Percentiles rank a stretch among this genome's conserved stretches.
Evolutionary conservation across 129 eudicot genomes (phyloP).

Genomic region (Lonicera japonica): DNA sequence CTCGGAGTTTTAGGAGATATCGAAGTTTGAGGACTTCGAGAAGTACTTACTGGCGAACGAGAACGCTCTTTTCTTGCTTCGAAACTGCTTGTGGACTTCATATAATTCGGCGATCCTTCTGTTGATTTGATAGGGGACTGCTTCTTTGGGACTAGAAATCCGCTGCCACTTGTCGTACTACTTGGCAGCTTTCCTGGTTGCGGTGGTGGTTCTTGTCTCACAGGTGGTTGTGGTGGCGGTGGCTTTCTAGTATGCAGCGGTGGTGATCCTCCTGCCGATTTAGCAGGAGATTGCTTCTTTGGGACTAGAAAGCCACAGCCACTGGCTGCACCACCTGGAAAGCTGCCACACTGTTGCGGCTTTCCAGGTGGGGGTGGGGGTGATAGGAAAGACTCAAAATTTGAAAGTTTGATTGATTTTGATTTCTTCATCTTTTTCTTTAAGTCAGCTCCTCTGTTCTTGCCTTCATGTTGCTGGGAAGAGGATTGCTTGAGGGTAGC

Average conservation of each 20-base stretch:
- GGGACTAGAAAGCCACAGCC: constrained; percentile 5
- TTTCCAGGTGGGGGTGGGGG: constrained; percentile 14
- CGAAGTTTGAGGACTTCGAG: constrained; percentile 12
- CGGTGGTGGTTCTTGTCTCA: neutral
- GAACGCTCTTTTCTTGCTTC: constrained; percentile 65
- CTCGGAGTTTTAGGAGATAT: constrained; percentile 11
- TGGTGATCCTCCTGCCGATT: constrained; percentile 33
- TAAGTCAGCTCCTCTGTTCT: constrained; percentile 29
- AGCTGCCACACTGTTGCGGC: constrained; percentile 5
- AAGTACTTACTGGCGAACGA: constrained; percentile 21
- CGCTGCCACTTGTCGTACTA: neutral
- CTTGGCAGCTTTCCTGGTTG: constrained; percentile 1
- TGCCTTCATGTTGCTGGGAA: constrained; percentile 39
- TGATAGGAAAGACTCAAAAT: constrained; percentile 19
- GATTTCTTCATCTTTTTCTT: constrained; percentile 77
- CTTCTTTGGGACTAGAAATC: constrained; percentile 19
- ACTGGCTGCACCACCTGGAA: constrained; percentile 3
- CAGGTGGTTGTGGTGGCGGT: neutral
- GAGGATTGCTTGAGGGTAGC: constrained; percentile 39
- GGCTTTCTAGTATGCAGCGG: constrained; percentile 11
- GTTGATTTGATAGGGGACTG: constrained; percentile 14
- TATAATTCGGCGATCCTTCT: constrained; percentile 64
- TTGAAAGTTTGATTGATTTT: constrained; percentile 38
- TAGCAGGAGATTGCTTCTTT: constrained; percentile 23
- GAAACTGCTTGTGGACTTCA: constrained; percentile 82